Percentiles rank a stretch among this genome's conserved stretches.
Evolutionary conservation across 805 yeast species (phyloP).

Genomic region (Pichia scutulata): DNA sequence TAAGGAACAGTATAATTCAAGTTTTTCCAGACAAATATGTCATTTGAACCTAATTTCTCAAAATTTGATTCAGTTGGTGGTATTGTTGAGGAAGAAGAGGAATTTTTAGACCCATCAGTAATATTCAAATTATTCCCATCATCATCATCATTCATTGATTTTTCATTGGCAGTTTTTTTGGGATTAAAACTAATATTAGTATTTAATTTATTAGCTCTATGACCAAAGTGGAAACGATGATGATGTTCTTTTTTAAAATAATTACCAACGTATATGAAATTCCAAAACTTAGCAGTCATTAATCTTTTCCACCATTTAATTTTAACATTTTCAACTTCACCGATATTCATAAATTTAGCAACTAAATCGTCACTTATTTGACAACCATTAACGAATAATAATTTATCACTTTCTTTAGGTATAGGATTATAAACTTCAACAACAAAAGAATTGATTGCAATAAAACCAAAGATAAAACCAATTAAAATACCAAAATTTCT

Average conservation of each 20-base stretch:
- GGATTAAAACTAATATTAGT: too few relatives aligned
- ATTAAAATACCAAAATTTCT: constrained; percentile 59
- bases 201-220: neutral
- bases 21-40: constrained; percentile 55
- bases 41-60: constrained; percentile 32
- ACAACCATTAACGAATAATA: constrained; percentile 25
- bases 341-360: constrained; percentile 16
- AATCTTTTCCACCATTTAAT: neutral
- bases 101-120: neutral
- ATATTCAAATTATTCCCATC: neutral
- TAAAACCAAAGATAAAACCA: constrained; percentile 36
- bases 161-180: too few relatives aligned
- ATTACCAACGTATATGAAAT: neutral
- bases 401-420: constrained; percentile 27
- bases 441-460: constrained; percentile 22
- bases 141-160: too few relatives aligned
- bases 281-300: neutral
- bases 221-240: neutral
- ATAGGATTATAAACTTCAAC: constrained; percentile 28
- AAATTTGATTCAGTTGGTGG: constrained; percentile 13
- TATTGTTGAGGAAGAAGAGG: constrained; percentile 22
- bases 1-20: constrained; percentile 50
- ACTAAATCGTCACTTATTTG: constrained; percentile 18
- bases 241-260: neutral
- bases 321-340: constrained; percentile 4